Evolutionary conservation across 2,329 filamentous ascomycete species (phyloP), one percentile per base, ranked within the genome.

Genomic region (Neopestalotiopsis sp.): DNA sequence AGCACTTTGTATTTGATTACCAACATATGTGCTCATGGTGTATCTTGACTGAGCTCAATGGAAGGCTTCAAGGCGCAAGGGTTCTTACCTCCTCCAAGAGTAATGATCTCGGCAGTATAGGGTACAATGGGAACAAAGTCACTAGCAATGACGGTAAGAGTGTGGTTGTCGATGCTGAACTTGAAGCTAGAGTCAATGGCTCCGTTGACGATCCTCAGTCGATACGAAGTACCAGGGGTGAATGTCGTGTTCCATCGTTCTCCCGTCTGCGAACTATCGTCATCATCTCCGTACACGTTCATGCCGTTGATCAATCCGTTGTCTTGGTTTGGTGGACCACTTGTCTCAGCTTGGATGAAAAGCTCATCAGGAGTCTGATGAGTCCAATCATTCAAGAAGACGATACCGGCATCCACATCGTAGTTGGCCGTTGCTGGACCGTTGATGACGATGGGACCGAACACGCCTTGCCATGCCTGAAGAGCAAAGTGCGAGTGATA

Each of bases 381-480:
- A 72, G 84, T 84, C 87, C 88, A 91, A 74, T 91, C 89, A 32
- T 83, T 86, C 6, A 91, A 75, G 24, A 89, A 82, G 1, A 91
- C 74, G 24, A 84, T 76, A 3, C 90, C 90, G 0, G 90, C 80
- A 73, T 92, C 90, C 61, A 86, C 83, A 70, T 92, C 89, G 71
- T 91, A 91, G 69, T 87, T 82, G 24, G 84, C 81, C 4, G 85
- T 84, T 0, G 84, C 83, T 0, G 89, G 89, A 0, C 89, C 90
- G 64, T 89, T 82, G 71, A 91, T 87, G 12, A 91, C 77, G 49
- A 92, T 87, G 1, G 84, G 84, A 0, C 90, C 90, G 45, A 86
- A 80, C 0, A 90, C 77, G 1, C 89, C 90, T 66, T 89, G 82
- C 74, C 77, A 81, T 0, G 76, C 74, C 61, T 84, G 82, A 0